phyloP scores from a whole-genome alignment of 305 asterid genomes.

The Fraxinus paxiana region DNA sequence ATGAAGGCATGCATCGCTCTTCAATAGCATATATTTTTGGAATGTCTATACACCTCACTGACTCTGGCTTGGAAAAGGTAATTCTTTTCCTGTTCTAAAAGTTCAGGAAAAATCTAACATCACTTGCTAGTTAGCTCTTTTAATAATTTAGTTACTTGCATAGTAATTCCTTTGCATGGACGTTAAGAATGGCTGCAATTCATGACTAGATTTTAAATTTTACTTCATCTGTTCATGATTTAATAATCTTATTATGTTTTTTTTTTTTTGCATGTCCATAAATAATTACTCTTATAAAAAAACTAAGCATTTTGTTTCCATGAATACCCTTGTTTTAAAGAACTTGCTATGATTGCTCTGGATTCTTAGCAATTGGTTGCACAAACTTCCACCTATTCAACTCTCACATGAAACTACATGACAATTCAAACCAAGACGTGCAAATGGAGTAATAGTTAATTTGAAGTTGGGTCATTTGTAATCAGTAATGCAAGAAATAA shows the following conservation, averaged over 20 bases:
- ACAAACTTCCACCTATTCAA: neutral
- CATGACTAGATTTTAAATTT: conserved; percentile 2
- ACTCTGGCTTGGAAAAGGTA: conserved; percentile 87
- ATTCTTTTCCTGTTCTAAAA: neutral
- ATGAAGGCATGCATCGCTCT: conserved; percentile 83
- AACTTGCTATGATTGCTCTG: conserved; percentile 13
- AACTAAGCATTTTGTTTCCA: neutral
- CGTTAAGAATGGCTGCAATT: conserved; percentile 5
- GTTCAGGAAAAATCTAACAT: neutral
- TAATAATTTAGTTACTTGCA: neutral
- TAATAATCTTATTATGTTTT: neutral
- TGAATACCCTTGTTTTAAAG: neutral
- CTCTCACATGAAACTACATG: neutral
- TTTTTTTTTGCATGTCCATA: conserved; percentile 9
- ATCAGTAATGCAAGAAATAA: neutral
- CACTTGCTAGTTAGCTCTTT: neutral
- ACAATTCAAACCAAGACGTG: neutral
- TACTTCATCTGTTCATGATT: conserved; percentile 8
- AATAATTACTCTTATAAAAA: neutral
- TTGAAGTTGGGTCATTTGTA: conserved; percentile 4
- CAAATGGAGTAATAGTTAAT: neutral
- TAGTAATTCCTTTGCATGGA: neutral
- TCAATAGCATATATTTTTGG: conserved; percentile 77
- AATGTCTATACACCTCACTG: conserved; percentile 90
- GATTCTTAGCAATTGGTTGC: neutral